These are phyloP conservation scores for Tanacetum coccineum DNA, from an alignment of 129 eudicot genomes.

Conservation along the genomic window DNA sequence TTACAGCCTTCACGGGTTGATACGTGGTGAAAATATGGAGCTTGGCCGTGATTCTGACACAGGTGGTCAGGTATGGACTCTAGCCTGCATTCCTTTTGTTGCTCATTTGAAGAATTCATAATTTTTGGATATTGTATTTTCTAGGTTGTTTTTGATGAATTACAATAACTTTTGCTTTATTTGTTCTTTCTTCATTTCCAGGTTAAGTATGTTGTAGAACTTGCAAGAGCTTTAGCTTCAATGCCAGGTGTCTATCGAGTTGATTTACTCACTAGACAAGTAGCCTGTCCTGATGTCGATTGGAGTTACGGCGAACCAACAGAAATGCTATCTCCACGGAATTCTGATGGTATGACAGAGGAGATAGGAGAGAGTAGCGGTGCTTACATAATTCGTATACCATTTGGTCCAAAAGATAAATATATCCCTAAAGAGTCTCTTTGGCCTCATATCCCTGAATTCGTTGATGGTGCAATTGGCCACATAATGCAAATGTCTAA, in stretches of 20 bases:
- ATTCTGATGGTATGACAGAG: conserved; percentile 52
- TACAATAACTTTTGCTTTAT: not conserved
- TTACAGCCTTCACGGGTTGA: conserved; percentile 92
- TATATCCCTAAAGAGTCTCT: conserved; percentile 80
- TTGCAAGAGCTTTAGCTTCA: conserved; percentile 97
- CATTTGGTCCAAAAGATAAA: conserved; percentile 86
- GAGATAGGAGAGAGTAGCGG: conserved; percentile 99
- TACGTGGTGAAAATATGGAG: conserved; percentile 99
- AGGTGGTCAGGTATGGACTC: conserved; percentile 83
- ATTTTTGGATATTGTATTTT: not conserved
- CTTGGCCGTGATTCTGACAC: conserved; percentile 99
- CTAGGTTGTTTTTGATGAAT: not conserved
- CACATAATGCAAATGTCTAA: conserved; percentile 91
- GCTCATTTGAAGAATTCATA: conserved; percentile 3
- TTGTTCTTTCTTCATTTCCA: conserved; percentile 26
- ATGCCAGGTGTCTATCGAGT: conserved; percentile 99
- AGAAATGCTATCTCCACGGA: conserved; percentile 78
- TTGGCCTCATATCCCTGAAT: conserved; percentile 97
- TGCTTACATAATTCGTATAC: conserved; percentile 89
- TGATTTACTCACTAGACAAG: conserved; percentile 95
- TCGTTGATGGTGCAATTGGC: conserved; percentile 93
- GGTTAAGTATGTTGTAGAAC: conserved; percentile 98
- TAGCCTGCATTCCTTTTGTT: not conserved
- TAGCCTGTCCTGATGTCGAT: conserved; percentile 96
- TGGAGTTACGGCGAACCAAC: conserved; percentile 98